phyloP scores from a whole-genome alignment of 345 rosid genomes.

The Hypericum androsaemum region DNA sequence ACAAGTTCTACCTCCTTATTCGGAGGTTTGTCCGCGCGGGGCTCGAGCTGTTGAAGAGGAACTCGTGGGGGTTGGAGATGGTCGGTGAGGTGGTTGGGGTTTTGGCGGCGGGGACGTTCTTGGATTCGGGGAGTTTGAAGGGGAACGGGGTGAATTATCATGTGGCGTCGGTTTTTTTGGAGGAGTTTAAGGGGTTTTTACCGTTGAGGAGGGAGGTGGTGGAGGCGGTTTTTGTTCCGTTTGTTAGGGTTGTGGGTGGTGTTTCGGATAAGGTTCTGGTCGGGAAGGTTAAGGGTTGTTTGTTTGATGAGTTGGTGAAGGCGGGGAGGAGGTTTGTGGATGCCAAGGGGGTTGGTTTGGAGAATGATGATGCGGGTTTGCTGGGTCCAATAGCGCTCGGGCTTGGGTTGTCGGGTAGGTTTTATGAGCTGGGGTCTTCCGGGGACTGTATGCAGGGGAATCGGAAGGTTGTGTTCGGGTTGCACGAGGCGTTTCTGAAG shows the following conservation, averaged over 20 bases:
- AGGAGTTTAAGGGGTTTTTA: constrained; percentile 58
- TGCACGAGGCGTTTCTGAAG: constrained; percentile 61
- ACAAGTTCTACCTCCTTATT: constrained; percentile 77
- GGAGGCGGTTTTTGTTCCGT: constrained; percentile 37
- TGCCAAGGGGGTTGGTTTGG: constrained; percentile 33
- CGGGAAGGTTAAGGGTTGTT: constrained; percentile 58
- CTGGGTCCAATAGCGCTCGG: constrained; percentile 48
- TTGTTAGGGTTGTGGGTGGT: constrained; percentile 42
- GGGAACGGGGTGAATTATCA: constrained; percentile 87
- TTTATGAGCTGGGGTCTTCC: constrained; percentile 72
- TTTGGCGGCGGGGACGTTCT: constrained; percentile 38
- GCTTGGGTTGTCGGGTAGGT: constrained; percentile 49
- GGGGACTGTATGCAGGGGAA: constrained; percentile 68
- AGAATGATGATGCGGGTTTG: constrained; percentile 34
- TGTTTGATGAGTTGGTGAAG: constrained; percentile 52
- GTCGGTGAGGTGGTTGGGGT: constrained; percentile 33
- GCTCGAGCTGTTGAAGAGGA: constrained; percentile 38
- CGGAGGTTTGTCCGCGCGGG: constrained; percentile 51
- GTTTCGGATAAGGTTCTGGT: constrained; percentile 57
- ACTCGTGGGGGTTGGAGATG: constrained; percentile 55
- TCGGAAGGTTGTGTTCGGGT: constrained; percentile 56
- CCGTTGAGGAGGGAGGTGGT: constrained; percentile 45
- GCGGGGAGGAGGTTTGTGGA: constrained; percentile 52
- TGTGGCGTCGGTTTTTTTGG: constrained; percentile 57
- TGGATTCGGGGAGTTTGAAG: constrained; percentile 41